Conservation (phyloP, 352 stramenopile species). For the Globisporangium barbulae region DNA sequence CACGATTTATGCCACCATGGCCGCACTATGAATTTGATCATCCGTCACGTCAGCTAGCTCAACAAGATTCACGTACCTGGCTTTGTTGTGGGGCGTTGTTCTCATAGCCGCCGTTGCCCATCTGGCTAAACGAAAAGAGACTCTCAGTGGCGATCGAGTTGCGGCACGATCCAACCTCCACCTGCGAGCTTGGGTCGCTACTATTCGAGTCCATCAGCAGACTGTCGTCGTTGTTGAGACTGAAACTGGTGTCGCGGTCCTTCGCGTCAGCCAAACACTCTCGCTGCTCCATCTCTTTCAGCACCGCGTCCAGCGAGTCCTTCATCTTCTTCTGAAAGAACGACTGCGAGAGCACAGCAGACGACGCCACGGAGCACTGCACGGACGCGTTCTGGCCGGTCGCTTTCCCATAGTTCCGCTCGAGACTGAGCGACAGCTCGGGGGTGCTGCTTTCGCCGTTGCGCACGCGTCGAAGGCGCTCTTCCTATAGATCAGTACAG, state of each 20-base stretch:
- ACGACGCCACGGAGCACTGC: slow-evolving; percentile 20
- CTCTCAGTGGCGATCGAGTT: slow-evolving; percentile 46
- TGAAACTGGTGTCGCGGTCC: slow-evolving; percentile 5
- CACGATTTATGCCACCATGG: not conserved
- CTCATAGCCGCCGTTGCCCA: slow-evolving; percentile 12
- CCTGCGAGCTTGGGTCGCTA: slow-evolving; percentile 4
- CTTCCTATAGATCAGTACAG: slow-evolving; percentile 44
- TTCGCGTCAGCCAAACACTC: slow-evolving; percentile 8
- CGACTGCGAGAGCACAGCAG: slow-evolving; percentile 72
- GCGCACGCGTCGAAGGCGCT: slow-evolving; percentile 45
- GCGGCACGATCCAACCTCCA: slow-evolving; percentile 29
- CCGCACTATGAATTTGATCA: not conserved
- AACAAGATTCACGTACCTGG: slow-evolving; percentile 5
- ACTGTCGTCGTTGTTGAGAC: slow-evolving; percentile 8
- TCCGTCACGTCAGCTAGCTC: not conserved
- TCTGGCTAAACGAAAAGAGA: slow-evolving; percentile 55
- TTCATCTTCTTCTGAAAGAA: slow-evolving; percentile 82
- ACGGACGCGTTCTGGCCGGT: slow-evolving; percentile 25
- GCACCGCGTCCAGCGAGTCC: slow-evolving; percentile 51
- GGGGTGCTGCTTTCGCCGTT: slow-evolving; percentile 51
- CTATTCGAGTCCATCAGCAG: slow-evolving; percentile 11
- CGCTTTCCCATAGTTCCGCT: slow-evolving; percentile 30
- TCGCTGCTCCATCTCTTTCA: slow-evolving; percentile 37
- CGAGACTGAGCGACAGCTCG: slow-evolving; percentile 48
- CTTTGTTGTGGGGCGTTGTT: slow-evolving; percentile 24